Conservation (phyloP, 169 alveolate genomes). For the Perkinsus chesapeaki region DNA sequence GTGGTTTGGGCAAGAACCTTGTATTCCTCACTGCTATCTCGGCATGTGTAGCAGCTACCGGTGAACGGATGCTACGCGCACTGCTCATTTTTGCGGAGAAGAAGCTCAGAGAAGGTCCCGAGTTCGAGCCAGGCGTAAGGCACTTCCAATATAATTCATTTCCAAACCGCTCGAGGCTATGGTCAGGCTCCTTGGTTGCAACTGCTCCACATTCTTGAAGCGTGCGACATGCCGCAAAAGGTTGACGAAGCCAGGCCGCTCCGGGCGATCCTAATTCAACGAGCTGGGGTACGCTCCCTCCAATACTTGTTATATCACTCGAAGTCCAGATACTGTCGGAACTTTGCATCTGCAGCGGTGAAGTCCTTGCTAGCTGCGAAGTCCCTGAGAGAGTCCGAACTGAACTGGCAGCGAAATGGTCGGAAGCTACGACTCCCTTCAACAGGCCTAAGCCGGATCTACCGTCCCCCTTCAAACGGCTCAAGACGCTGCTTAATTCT, state of each 20-base stretch:
- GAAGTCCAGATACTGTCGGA: neutral
- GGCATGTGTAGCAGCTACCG: neutral
- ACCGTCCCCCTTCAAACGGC: neutral
- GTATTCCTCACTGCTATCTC: neutral
- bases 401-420: neutral
- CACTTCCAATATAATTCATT: too few relatives aligned
- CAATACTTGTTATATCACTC: neutral
- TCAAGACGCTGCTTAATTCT: neutral
- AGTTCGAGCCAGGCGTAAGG: neutral
- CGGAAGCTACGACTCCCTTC: neutral
- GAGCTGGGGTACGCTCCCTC: neutral
- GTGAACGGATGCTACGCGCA: neutral
- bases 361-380: neutral
- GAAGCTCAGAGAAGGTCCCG: neutral
- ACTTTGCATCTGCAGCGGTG: neutral
- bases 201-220: neutral
- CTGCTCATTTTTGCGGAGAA: neutral
- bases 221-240: neutral
- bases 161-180: too few relatives aligned
- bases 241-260: neutral
- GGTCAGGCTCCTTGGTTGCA: neutral
- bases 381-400: neutral
- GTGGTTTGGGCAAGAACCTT: neutral
- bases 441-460: neutral
- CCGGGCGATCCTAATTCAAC: neutral